Conservation (phyloP, 2,329 filamentous ascomycete species). For the Trichoderma sp. region DNA sequence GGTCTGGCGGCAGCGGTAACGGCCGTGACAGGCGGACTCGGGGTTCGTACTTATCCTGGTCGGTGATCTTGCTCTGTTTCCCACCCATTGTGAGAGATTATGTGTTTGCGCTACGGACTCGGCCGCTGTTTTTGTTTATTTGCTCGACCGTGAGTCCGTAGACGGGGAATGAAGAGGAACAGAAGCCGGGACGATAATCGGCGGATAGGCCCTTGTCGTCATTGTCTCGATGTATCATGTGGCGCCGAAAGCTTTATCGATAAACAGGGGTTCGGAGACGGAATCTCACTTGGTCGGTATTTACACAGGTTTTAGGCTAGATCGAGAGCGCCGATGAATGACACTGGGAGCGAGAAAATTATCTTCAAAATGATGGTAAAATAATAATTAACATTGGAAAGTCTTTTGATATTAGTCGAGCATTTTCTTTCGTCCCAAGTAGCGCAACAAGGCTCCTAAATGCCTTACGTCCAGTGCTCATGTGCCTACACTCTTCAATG, state of each 20-base stretch:
- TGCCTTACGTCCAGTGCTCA: background rate
- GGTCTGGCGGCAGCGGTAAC: background rate
- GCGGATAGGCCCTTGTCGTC: slow-evolving; percentile 18
- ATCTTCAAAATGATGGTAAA: background rate
- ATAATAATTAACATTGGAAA: background rate
- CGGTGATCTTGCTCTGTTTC: slow-evolving; percentile 57
- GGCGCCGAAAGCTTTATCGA: slow-evolving; percentile 20
- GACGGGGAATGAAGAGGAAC: background rate
- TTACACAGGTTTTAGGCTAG: background rate
- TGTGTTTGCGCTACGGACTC: background rate
- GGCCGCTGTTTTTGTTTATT: background rate
- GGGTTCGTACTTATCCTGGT: slow-evolving; percentile 73
- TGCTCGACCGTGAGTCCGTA: background rate
- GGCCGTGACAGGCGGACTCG: background rate
- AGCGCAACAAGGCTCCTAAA: background rate
- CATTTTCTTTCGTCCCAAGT: background rate
- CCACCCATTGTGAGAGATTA: slow-evolving; percentile 48
- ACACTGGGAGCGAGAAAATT: background rate
- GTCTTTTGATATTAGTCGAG: too few relatives aligned
- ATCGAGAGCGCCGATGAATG: background rate
- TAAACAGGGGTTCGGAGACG: background rate
- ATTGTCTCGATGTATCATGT: slow-evolving; percentile 18
- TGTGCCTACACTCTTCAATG: background rate
- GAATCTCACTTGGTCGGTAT: background rate
- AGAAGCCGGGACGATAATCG: background rate